These are phyloP conservation scores for Alternaria rosae DNA, from an alignment of 2,329 filamentous ascomycete species.

Conservation along the genomic window DNA sequence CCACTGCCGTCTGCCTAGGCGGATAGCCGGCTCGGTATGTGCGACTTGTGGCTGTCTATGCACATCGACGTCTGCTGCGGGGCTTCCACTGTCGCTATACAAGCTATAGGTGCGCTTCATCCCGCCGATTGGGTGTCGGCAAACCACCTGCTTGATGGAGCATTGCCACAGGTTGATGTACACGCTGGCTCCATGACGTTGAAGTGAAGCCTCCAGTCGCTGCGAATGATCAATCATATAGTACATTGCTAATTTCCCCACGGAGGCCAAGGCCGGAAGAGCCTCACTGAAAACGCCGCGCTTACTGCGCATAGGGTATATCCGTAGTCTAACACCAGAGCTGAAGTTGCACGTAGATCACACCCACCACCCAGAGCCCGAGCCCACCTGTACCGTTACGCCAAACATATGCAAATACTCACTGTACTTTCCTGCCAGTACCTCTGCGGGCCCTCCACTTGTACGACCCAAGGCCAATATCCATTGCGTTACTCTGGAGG, in stretches of 20 bases:
- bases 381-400: neutral
- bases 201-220: neutral
- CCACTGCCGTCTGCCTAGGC: constrained; percentile 1
- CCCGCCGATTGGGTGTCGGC: constrained; percentile 16
- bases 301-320: constrained; percentile 16
- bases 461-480: constrained; percentile 18
- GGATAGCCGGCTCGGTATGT: constrained; percentile 13
- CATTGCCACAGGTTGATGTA: constrained; percentile 5
- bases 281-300: constrained; percentile 9
- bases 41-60: constrained; percentile 11
- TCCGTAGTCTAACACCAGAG: constrained; percentile 8
- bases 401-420: constrained; percentile 1
- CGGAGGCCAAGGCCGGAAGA: neutral
- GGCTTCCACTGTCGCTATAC: constrained; percentile 7
- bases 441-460: constrained; percentile 20
- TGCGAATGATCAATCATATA: neutral
- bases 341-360: constrained; percentile 1
- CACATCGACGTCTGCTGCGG: constrained; percentile 20
- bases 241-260: neutral
- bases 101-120: neutral
- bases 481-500: constrained; percentile 16
- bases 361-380: neutral
- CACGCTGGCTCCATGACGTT: constrained; percentile 15
- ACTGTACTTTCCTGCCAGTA: constrained; percentile 24
- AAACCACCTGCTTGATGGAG: constrained; percentile 10